Conservation (phyloP, 805 yeast species). For the Huiozyma sinensis region DNA sequence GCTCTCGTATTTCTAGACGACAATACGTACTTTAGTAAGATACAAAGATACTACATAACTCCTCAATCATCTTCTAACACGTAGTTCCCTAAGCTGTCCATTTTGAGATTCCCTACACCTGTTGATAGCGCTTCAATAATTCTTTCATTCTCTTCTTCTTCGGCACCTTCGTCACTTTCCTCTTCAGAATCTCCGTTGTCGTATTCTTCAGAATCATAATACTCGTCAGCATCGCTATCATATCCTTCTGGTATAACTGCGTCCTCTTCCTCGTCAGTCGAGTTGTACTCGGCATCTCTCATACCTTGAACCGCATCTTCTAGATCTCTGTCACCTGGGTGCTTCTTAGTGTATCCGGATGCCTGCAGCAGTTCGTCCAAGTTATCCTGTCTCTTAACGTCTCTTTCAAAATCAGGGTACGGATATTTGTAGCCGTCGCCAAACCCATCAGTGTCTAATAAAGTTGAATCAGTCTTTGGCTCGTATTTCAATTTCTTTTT, state of each 20-base stretch:
- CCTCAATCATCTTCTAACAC: constrained; percentile 38
- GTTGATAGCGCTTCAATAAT: constrained; percentile 59
- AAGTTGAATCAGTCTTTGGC: constrained; percentile 56
- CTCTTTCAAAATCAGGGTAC: constrained; percentile 72
- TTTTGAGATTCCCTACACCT: constrained; percentile 56
- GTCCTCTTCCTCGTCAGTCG: constrained; percentile 16
- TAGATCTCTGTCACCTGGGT: constrained; percentile 46
- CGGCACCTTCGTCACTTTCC: constrained; percentile 26
- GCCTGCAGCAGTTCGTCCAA: constrained; percentile 87
- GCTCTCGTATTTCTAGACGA: background rate
- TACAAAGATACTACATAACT: background rate
- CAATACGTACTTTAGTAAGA: background rate
- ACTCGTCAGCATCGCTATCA: constrained; percentile 25
- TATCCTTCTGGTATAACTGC: constrained; percentile 38
- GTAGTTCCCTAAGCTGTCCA: constrained; percentile 78
- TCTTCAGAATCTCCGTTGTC: constrained; percentile 25
- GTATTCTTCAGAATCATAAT: constrained; percentile 19
- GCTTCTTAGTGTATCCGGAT: constrained; percentile 64
- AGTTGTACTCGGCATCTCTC: constrained; percentile 37
- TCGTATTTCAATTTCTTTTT: constrained; percentile 62
- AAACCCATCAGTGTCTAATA: constrained; percentile 69
- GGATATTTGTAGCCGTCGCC: constrained; percentile 71
- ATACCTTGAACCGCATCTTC: constrained; percentile 64
- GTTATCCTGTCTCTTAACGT: constrained; percentile 54
- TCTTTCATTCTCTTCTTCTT: constrained; percentile 41